Evolutionary conservation across 176 grass and related monocot genomes (phyloP).

Genomic region (Canna indica): DNA sequence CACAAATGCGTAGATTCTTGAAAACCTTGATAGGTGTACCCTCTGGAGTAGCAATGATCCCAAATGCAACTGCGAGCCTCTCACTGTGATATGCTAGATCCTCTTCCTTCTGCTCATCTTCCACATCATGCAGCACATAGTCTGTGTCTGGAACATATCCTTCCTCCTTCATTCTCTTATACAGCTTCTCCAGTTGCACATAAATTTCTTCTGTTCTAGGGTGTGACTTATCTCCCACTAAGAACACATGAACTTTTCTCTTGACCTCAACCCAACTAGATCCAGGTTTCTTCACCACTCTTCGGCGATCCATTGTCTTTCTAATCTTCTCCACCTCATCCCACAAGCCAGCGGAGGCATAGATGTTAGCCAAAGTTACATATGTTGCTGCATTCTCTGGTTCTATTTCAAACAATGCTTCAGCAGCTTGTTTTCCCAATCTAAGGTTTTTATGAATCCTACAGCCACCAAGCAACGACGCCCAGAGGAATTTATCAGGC

Average conservation of each 20-base stretch:
- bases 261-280: slow-evolving; percentile 61
- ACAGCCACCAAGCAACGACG: slow-evolving; percentile 65
- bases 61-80: slow-evolving; percentile 67
- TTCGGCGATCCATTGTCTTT: slow-evolving; percentile 43
- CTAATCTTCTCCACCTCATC: slow-evolving; percentile 54
- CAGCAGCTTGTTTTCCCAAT: slow-evolving; percentile 39
- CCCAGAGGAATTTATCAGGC: slow-evolving; percentile 79
- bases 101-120: slow-evolving; percentile 68
- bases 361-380: slow-evolving; percentile 73
- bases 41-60: slow-evolving; percentile 41
- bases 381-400: slow-evolving; percentile 75
- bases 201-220: slow-evolving; percentile 46
- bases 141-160: slow-evolving; percentile 43
- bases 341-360: slow-evolving; percentile 44
- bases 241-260: slow-evolving; percentile 54
- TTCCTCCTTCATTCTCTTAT: slow-evolving; percentile 49
- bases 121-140: slow-evolving; percentile 66
- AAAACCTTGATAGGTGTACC: slow-evolving; percentile 43
- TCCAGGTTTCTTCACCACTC: slow-evolving; percentile 55
- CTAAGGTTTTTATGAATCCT: slow-evolving; percentile 57
- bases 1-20: slow-evolving; percentile 71
- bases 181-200: slow-evolving; percentile 27
- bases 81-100: slow-evolving; percentile 57
- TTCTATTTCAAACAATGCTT: slow-evolving; percentile 69
- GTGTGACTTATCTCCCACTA: slow-evolving; percentile 48